Evolutionary conservation across 1,139 yeast genomes (phyloP).

Genomic region (Magnusiomyces paraingens): DNA sequence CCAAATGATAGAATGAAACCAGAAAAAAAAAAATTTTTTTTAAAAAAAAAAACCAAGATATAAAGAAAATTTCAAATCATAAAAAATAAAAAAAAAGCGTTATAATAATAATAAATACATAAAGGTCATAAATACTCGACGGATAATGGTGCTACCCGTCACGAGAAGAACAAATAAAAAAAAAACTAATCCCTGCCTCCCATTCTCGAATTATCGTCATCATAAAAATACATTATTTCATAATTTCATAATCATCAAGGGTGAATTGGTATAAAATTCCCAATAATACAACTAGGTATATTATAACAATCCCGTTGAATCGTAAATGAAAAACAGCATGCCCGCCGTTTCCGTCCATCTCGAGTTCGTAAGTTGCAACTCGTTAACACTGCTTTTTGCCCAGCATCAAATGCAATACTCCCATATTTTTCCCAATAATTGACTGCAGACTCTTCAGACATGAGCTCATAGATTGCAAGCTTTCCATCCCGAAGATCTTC

Average conservation of each 20-base stretch:
- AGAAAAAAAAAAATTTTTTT: no score
- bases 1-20: no score
- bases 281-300: conserved; percentile 94
- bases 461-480: conserved; percentile 83
- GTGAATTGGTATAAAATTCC: conserved; percentile 86
- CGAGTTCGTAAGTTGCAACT: conserved; percentile 82
- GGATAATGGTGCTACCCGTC: no score
- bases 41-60: no score
- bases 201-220: no score
- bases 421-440: conserved; percentile 98
- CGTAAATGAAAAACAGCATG: conserved; percentile 93
- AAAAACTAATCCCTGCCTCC: no score
- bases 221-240: neutral
- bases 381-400: conserved; percentile 90
- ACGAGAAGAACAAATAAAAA: no score
- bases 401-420: conserved; percentile 91
- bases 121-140: no score
- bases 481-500: conserved; percentile 92
- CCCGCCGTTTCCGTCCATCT: conserved; percentile 73
- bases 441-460: conserved; percentile 97
- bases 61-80: no score
- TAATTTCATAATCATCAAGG: conserved; percentile 17
- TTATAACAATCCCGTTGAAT: conserved; percentile 88
- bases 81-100: no score
- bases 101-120: no score